phyloP scores from a whole-genome alignment of 495 filamentous ascomycete species.

The Aspergillus heteromorphus region DNA sequence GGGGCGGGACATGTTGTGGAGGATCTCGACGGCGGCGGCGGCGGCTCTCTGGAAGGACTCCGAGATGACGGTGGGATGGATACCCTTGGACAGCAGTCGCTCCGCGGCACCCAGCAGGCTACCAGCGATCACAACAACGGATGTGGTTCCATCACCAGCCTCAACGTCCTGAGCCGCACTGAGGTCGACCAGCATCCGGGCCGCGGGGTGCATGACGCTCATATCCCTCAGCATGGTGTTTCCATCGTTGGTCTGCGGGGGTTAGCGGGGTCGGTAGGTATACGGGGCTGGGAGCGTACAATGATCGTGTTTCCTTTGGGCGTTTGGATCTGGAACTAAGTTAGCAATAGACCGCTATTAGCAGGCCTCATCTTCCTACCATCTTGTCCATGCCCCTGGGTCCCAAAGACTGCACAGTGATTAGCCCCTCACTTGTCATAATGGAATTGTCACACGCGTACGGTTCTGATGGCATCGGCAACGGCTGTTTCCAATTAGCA shows the following conservation, averaged over 20 bases:
- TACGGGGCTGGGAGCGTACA: constrained; percentile 30
- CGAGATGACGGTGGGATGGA: constrained; percentile 96
- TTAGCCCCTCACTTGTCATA: constrained; percentile 43
- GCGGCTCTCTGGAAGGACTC: constrained; percentile 97
- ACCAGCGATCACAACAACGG: constrained; percentile 94
- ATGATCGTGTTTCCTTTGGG: constrained; percentile 96
- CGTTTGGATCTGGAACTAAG: constrained; percentile 64
- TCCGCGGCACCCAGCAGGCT: constrained; percentile 92
- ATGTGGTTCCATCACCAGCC: constrained; percentile 96
- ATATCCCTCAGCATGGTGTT: constrained; percentile 98
- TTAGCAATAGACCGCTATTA: constrained; percentile 19
- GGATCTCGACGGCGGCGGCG: constrained; percentile 75
- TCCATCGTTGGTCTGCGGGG: constrained; percentile 81
- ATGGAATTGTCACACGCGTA: constrained; percentile 28
- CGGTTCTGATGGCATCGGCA: constrained; percentile 90
- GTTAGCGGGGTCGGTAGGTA: constrained; percentile 19
- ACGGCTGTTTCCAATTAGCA: constrained; percentile 56
- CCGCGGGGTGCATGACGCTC: constrained; percentile 97
- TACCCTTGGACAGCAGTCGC: constrained; percentile 79
- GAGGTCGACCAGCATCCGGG: constrained; percentile 97
- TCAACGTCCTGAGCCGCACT: constrained; percentile 97
- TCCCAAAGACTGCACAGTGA: constrained; percentile 54
- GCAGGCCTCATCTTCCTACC: constrained; percentile 34
- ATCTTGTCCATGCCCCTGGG: constrained; percentile 95
- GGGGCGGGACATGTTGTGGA: constrained; percentile 93